phyloP scores from a whole-genome alignment of 179 eudicot genomes.

The Drosera spatulata region DNA sequence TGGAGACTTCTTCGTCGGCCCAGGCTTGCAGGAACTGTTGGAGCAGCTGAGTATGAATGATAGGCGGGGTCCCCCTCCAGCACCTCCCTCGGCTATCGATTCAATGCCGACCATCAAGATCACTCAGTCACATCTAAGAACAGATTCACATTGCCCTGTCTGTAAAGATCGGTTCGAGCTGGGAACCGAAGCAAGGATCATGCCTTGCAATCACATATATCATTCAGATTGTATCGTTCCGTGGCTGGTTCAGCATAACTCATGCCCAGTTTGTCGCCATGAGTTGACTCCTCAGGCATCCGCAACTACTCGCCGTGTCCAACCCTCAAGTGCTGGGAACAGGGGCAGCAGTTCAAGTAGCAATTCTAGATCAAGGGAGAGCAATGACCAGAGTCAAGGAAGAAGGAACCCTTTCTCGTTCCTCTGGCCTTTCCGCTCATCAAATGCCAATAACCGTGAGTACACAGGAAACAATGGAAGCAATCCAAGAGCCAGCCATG shows the following conservation, averaged over 20 bases:
- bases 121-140: slow-evolving; percentile 35
- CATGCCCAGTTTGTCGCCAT: slow-evolving; percentile 83
- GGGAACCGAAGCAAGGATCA: slow-evolving; percentile 38
- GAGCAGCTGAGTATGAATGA: slow-evolving; percentile 51
- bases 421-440: slow-evolving; percentile 73
- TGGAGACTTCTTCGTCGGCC: slow-evolving; percentile 78
- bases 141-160: slow-evolving; percentile 66
- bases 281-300: slow-evolving; percentile 26
- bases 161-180: slow-evolving; percentile 63
- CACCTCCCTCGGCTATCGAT: slow-evolving; percentile 59
- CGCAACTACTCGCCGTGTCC: slow-evolving; percentile 10
- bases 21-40: slow-evolving; percentile 75
- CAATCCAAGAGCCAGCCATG: slow-evolving; percentile 13
- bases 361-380: slow-evolving; percentile 25
- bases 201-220: slow-evolving; percentile 74
- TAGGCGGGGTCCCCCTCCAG: slow-evolving; percentile 55
- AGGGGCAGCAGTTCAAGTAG: slow-evolving; percentile 19
- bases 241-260: slow-evolving; percentile 59
- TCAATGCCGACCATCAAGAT: slow-evolving; percentile 61
- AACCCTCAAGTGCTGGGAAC: slow-evolving; percentile 20
- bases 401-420: slow-evolving; percentile 56
- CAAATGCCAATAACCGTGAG: slow-evolving; percentile 18
- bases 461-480: slow-evolving; percentile 19
- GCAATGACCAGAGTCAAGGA: slow-evolving; percentile 23
- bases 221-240: slow-evolving; percentile 80